Base-by-base conservation (phyloP, 2,329 filamentous ascomycete species). In the Neonectria faginata region DNA sequence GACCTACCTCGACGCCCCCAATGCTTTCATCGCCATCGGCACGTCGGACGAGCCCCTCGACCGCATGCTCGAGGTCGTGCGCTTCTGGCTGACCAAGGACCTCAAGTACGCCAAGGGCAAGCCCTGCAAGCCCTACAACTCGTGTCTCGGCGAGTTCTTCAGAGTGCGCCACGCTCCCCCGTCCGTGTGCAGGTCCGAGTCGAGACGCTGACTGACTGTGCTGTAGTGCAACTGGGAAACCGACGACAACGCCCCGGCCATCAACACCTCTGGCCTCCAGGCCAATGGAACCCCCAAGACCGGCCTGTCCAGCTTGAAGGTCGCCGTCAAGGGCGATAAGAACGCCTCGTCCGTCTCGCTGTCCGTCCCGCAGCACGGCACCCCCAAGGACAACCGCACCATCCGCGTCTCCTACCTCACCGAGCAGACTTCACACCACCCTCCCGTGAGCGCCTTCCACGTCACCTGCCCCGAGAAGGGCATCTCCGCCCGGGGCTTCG, bases 51-150 rank as follows among this genome's bases (percentile, higher is more conserved):
- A 98, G 73, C 88, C 92, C 11, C 84, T 98, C 60, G 95, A 96
- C 73, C 93, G 96, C 72, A 97, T 97, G 92, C 87, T 99, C 56
- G 94, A 95, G 75, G 93, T 97, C 31, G 81, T 98, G 73, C 90
- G 94, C 65, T 99, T 98, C 81, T 99, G 96, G 96, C 97, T 98
- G 75, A 98, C 96, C 67, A 99, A 99, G 80, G 96, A 99, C 79
- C 79, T 99, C 79, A 99, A 99, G 88, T 99, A 98, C 76, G 93
- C 97, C 78, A 98, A 98, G 83, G 95, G 95, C 65, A 97, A 94
- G 83, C 96, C 96, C 47, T 98, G 95, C 89, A 99, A 99, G 81
- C 96, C 96, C 11, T 99, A 99, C 83, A 99, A 99, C 81, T 97
- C 94, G 52, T 94, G 94, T 39, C 82, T 99, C 55, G 96, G 96